Conservation (phyloP, 805 yeast species). For the Allodekkera sacchari region DNA sequence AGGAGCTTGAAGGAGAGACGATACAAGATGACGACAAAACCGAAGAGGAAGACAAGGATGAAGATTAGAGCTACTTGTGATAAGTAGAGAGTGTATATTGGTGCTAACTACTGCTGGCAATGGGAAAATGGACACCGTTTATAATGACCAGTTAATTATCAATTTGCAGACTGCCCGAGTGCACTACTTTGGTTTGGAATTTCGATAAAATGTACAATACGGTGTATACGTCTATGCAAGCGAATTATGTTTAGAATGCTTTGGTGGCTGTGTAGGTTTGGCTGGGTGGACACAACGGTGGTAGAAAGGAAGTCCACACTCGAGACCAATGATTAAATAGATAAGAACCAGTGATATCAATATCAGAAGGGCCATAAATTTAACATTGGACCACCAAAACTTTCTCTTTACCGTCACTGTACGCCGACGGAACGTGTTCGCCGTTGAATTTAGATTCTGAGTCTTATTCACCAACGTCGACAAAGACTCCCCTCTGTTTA, state of each 20-base stretch:
- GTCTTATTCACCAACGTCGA: conserved; percentile 71
- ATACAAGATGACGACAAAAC: conserved; percentile 6
- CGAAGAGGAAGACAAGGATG: conserved; percentile 9
- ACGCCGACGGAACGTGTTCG: conserved; percentile 61
- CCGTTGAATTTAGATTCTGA: conserved; percentile 55
- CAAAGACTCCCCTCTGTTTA: conserved; percentile 74
- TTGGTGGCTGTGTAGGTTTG: conserved; percentile 20
- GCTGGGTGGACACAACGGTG: conserved; percentile 29
- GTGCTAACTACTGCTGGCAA: no score
- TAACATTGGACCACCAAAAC: conserved; percentile 62
- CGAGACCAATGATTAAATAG: conserved; percentile 40
- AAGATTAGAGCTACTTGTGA: conserved; percentile 11
- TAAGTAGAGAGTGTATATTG: no score
- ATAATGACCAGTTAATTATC: neutral
- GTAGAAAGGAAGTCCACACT: conserved; percentile 49
- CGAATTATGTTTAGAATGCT: conserved; percentile 1
- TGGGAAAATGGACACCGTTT: no score
- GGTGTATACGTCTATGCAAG: no score
- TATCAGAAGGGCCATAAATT: conserved; percentile 28
- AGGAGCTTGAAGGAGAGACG: conserved; percentile 18
- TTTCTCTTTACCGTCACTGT: conserved; percentile 55
- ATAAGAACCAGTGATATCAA: conserved; percentile 23
- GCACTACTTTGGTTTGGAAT: conserved; percentile 1
- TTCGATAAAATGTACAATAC: no score
- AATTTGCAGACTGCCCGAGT: no score